Base-by-base conservation (phyloP, 2,329 filamentous ascomycete genomes). In the Pseudogymnoascus sp. region DNA sequence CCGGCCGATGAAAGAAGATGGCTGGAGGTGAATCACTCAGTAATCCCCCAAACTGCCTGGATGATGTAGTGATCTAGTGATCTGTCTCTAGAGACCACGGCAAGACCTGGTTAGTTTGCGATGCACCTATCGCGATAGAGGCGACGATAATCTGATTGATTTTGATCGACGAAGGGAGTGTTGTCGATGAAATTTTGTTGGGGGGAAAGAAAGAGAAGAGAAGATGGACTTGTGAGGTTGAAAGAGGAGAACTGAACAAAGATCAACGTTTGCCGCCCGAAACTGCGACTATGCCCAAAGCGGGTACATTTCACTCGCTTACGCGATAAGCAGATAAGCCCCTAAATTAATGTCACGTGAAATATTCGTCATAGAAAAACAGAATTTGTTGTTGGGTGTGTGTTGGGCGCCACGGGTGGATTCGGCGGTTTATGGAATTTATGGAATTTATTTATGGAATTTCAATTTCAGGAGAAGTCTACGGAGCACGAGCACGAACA, bases 21-120 rank as follows among this genome's bases (percentile, higher is more conserved):
- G 49, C 49, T 55, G 29, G 49, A 55, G 49, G 16, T 55, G 49
- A 55, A 55, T 55, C 49, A 55, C 45, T 55, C 49, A 55, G 49
- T 55, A 55, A 21, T 29, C 29, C 49, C 19, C 49, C 29, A 33
- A 55, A 55, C 26, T 55, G 29, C 49, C 49, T 19, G 49, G 49
- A 33, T 33, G 33, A n/a, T 26, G 23, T 26, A 26, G 49, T 26
- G 33, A 33, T 19, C 26, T 19, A 45, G 19, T 45, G 41, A 45
- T 45, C 41, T 45, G 41, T 45, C 41, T 45, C 12, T 45, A 26
- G 41, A 45, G 21, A 45, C 23, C 41, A 55, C 49, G 4, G 33
- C 16, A 55, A 33, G 10, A 33, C 29, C 49, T 33, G 26, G 49
- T 55, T 55, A 55, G 49, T 33, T 33, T 19, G 26, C 29, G 49